Evolutionary conservation across 2,329 filamentous ascomycete genomes (phyloP).

Genomic region (Colletotrichum simmondsii): DNA sequence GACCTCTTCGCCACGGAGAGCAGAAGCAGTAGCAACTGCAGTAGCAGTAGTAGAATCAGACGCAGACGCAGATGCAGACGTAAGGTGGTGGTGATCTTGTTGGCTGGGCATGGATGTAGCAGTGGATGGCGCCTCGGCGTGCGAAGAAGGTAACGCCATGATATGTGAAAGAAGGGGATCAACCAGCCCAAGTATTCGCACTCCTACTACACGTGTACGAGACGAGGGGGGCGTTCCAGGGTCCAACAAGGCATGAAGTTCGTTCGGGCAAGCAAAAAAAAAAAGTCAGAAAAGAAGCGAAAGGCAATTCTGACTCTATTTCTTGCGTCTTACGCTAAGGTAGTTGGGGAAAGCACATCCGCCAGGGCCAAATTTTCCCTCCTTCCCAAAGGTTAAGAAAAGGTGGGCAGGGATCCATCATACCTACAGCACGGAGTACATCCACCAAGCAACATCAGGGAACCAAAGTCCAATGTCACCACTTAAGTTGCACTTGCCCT

Average conservation of each 20-base stretch:
- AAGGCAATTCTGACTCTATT: constrained; percentile 20
- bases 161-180: not conserved
- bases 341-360: constrained; percentile 4
- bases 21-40: not conserved
- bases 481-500: not conserved
- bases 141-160: constrained; percentile 11
- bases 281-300: not conserved
- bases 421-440: no score
- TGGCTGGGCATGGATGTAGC: constrained; percentile 7
- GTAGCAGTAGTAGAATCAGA: not conserved
- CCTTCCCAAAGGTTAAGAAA: not conserved
- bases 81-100: constrained; percentile 7
- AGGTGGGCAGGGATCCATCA: not conserved
- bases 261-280: not conserved
- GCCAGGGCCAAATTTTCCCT: not conserved
- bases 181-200: not conserved
- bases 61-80: not conserved
- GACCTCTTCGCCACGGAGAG: constrained; percentile 4
- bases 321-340: not conserved
- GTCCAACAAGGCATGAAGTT: constrained; percentile 12
- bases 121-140: constrained; percentile 8
- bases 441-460: no score
- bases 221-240: constrained; percentile 3
- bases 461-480: not conserved
- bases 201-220: not conserved